Conservation (phyloP, 2,329 filamentous ascomycete genomes). For the Sporothrix brunneoviolacea region DNA sequence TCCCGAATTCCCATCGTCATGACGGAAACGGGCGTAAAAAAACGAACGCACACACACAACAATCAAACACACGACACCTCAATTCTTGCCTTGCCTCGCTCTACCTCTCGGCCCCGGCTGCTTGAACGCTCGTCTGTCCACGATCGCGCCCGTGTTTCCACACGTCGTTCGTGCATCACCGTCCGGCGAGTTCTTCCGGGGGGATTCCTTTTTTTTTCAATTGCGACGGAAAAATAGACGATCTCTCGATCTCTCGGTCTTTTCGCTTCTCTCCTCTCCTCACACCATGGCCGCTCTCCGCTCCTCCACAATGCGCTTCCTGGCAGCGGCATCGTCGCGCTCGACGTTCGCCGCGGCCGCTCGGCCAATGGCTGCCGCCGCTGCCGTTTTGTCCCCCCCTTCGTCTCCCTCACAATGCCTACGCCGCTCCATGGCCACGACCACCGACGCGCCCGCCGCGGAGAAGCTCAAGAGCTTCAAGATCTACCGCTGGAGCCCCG, state of each 20-base stretch:
- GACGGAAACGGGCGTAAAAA: slow-evolving; percentile 7
- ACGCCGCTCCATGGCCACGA: slow-evolving; percentile 46
- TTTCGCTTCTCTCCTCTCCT: background rate
- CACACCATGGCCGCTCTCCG: slow-evolving; percentile 55
- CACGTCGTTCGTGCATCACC: too few relatives aligned
- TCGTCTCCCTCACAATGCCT: slow-evolving; percentile 25
- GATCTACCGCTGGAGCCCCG: slow-evolving; percentile 98
- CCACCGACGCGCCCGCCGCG: slow-evolving; percentile 35
- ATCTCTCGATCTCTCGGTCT: background rate
- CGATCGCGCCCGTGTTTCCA: too few relatives aligned
- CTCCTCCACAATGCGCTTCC: slow-evolving; percentile 46
- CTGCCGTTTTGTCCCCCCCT: background rate
- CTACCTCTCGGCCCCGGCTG: background rate
- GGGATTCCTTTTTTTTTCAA: background rate
- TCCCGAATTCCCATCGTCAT: slow-evolving; percentile 21
- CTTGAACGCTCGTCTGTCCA: too few relatives aligned
- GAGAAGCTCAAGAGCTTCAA: slow-evolving; percentile 87
- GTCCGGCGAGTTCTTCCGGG: background rate
- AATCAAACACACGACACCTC: background rate
- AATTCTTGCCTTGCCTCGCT: background rate
- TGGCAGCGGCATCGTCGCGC: slow-evolving; percentile 29
- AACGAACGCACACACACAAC: slow-evolving; percentile 2
- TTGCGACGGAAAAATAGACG: too few relatives aligned
- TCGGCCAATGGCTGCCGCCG: slow-evolving; percentile 1
- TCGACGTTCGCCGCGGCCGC: slow-evolving; percentile 9